Conservation (phyloP, 108 stramenopile genomes). For the Bacterosira constricta region DNA sequence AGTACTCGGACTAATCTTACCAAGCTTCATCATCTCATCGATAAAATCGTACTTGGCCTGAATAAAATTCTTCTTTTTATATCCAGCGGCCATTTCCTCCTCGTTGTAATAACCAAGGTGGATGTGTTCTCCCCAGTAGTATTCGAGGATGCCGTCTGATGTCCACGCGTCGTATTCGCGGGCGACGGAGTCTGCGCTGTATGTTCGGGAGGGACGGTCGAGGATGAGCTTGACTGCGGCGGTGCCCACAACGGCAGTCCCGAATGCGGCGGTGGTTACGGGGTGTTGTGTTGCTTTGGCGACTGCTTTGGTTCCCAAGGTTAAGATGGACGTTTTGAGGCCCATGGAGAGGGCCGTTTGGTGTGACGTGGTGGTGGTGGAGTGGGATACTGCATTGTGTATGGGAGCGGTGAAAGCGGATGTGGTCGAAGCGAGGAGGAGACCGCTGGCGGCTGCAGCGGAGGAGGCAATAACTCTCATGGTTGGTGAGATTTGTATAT, state of each 20-base stretch:
- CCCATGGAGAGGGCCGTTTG: slow-evolving; percentile 39
- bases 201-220: slow-evolving; percentile 82
- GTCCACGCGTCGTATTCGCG: slow-evolving; percentile 94
- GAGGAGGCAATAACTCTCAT: slow-evolving; percentile 19
- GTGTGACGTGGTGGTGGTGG: not conserved
- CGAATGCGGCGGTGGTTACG: slow-evolving; percentile 48
- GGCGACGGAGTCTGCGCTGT: slow-evolving; percentile 76
- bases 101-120: slow-evolving; percentile 95
- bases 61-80: slow-evolving; percentile 89
- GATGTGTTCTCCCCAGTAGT: slow-evolving; percentile 99
- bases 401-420: slow-evolving; percentile 12
- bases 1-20: slow-evolving; percentile 60
- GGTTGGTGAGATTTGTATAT: no score
- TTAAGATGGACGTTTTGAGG: slow-evolving; percentile 33
- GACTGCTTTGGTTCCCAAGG: slow-evolving; percentile 9
- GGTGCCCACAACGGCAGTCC: slow-evolving; percentile 65
- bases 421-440: slow-evolving; percentile 8
- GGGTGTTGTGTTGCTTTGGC: slow-evolving; percentile 22
- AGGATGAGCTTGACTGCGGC: slow-evolving; percentile 67
- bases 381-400: not conserved
- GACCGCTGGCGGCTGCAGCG: slow-evolving; percentile 6
- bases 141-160: slow-evolving; percentile 94
- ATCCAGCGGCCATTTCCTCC: slow-evolving; percentile 68
- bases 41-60: slow-evolving; percentile 97
- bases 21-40: slow-evolving; percentile 97